Evolutionary conservation across 306 rosid genomes (phyloP).

Genomic region (Casuarina equisetifolia): DNA sequence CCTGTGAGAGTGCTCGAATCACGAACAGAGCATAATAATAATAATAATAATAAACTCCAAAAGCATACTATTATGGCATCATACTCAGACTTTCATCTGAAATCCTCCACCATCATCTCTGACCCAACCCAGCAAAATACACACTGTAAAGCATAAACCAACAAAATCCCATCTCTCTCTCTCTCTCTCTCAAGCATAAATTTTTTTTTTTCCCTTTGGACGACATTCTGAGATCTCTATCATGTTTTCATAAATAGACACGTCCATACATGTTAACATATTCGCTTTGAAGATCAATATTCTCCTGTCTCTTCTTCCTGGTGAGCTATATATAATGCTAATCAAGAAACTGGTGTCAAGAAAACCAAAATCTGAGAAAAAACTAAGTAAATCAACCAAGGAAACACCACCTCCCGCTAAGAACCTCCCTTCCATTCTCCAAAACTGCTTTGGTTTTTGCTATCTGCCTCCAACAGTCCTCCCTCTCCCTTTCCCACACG

Average conservation of each 20-base stretch:
- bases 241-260: constrained; percentile 28
- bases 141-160: constrained; percentile 40
- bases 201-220: background rate
- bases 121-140: constrained; percentile 12
- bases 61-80: constrained; percentile 35
- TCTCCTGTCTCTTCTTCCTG: background rate
- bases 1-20: constrained; percentile 10
- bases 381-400: background rate
- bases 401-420: background rate
- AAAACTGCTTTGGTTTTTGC: constrained; percentile 4
- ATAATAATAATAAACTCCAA: background rate
- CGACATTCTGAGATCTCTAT: constrained; percentile 27
- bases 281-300: constrained; percentile 6
- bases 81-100: constrained; percentile 12
- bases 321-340: constrained; percentile 11
- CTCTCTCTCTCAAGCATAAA: background rate
- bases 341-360: background rate
- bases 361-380: background rate
- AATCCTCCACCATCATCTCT: constrained; percentile 5
- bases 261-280: constrained; percentile 9
- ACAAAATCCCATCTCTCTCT: constrained; percentile 20
- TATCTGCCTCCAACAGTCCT: constrained; percentile 2
- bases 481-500: constrained; percentile 32
- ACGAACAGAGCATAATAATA: background rate
- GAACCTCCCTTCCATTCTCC: constrained; percentile 12